Evolutionary conservation across 2,329 filamentous ascomycete species (phyloP), one percentile per base, ranked within the genome.

Genomic region (Aureobasidium namibiae): DNA sequence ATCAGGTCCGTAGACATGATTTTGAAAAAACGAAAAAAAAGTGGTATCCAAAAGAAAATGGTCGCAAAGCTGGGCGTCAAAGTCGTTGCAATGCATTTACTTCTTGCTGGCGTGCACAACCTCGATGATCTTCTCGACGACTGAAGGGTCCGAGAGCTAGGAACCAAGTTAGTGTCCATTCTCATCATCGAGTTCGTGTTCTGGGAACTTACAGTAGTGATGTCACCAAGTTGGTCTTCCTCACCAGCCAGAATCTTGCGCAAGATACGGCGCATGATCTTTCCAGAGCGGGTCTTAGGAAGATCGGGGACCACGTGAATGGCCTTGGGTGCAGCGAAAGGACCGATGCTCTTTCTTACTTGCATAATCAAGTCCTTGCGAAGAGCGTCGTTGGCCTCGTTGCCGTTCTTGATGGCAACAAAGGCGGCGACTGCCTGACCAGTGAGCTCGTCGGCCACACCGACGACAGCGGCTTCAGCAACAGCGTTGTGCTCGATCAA

Each of bases 381-480:
- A 59, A 96, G 83, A 67, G 88, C 85, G 58, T 96, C 91, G 59
- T 75, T 85, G 56, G 82, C 74, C 68, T 92, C 89, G 70, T 84
- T 86, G 64, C 85, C 87, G 62, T 94, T 88, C 77, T 96, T 97
- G 73, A 99, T 83, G 41, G 91, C 81, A 41, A 99, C 92, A 68
- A 99, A 99, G 16, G 94, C 94, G 70, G 96, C 96, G 74, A 99
- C 92, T 1, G 94, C 90, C 78, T 99, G 94, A 64, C 94, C 94
- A 3, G 92, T 96, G 61, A 99, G 82, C 75, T 97, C 94, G 72
- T 99, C 94, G 60, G 84, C 76, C 66, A 97, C 87, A 70, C 94
- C 94, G 56, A 99, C 94, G 1, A 97, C 94, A 24, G 94, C 94
- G 3, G 94, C 90, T 77, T 99, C 94, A 59, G 90, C 94, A 61